phyloP scores from a whole-genome alignment of 2,329 filamentous ascomycete species.

The Fusarium siculi region DNA sequence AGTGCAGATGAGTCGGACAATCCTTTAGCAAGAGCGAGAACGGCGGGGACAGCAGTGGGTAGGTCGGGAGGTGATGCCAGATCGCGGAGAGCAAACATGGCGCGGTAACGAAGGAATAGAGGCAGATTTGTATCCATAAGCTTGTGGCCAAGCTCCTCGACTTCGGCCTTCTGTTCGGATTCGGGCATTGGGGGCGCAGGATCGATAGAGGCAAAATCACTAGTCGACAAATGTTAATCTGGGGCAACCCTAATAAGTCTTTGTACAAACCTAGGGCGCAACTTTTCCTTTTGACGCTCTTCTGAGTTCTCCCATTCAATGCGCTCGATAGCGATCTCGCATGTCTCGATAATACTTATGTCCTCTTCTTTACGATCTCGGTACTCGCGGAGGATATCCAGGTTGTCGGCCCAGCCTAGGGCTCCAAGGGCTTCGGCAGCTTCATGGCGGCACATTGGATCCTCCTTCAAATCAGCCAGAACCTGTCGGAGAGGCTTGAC shows the following conservation, averaged over 20 bases:
- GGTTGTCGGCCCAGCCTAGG: conserved; percentile 77
- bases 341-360: conserved; percentile 90
- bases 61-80: conserved; percentile 92
- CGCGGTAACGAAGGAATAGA: conserved; percentile 92
- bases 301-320: conserved; percentile 92
- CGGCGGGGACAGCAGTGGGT: conserved; percentile 87
- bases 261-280: conserved; percentile 77
- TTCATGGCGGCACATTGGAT: conserved; percentile 96
- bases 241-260: conserved; percentile 30
- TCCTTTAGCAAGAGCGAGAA: conserved; percentile 86
- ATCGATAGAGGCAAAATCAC: conserved; percentile 95
- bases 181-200: conserved; percentile 89
- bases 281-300: conserved; percentile 75
- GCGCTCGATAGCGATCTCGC: conserved; percentile 93
- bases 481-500: conserved; percentile 78
- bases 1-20: conserved; percentile 88
- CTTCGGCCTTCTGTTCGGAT: conserved; percentile 74
- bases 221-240: conserved; percentile 55
- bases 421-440: conserved; percentile 95
- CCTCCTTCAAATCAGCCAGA: conserved; percentile 81
- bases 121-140: conserved; percentile 83
- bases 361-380: conserved; percentile 81
- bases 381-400: conserved; percentile 78
- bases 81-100: conserved; percentile 97
- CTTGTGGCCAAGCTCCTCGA: conserved; percentile 78